These are phyloP conservation scores for Brassica incana DNA, from an alignment of 345 rosid genomes.

Conservation along the genomic window DNA sequence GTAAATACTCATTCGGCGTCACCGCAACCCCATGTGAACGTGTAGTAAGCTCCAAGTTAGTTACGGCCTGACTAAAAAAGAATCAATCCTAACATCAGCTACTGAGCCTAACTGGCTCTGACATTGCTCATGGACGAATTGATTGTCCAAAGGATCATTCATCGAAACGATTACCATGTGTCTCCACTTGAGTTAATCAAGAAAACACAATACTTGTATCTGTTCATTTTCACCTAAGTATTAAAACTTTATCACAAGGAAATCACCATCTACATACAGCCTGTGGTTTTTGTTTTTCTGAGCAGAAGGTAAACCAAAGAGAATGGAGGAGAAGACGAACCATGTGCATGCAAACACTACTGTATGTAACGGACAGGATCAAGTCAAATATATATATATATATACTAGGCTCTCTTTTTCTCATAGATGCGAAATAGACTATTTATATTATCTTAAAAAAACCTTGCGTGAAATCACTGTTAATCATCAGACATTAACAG, in stretches of 20 bases:
- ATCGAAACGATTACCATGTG: background rate
- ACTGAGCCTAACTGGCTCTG: background rate
- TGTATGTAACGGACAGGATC: background rate
- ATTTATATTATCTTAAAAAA: background rate
- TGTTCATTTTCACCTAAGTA: background rate
- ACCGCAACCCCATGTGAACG: background rate
- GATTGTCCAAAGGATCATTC: background rate
- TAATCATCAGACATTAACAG: constrained; percentile 1
- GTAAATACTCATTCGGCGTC: background rate
- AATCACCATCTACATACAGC: background rate
- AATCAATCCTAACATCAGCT: background rate
- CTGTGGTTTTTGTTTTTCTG: background rate
- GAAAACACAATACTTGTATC: background rate
- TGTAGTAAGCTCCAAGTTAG: constrained; percentile 11
- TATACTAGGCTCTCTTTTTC: background rate
- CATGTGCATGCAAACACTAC: background rate
- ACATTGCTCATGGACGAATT: background rate
- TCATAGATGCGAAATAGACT: background rate
- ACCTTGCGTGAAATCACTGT: constrained; percentile 4
- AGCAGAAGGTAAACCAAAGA: background rate
- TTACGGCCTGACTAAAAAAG: background rate
- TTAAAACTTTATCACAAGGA: background rate
- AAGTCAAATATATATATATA: constrained; percentile 3
- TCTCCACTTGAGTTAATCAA: background rate
- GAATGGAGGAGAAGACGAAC: background rate